Conservation (phyloP, 2,329 filamentous ascomycete genomes). For the Escovopsis sp. region DNA sequence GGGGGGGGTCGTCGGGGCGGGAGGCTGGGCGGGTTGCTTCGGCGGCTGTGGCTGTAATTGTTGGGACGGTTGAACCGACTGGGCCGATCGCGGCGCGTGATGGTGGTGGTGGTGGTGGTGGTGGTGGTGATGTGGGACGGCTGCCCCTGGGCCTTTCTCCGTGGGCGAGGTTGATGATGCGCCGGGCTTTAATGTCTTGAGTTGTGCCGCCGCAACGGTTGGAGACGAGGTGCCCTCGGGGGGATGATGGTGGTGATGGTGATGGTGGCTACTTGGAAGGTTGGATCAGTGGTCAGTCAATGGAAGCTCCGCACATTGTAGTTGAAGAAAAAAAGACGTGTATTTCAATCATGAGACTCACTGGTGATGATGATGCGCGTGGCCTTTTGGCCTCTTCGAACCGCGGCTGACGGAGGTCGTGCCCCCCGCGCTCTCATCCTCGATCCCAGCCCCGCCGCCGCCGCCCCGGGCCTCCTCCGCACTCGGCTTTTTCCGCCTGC, state of each 20-base stretch:
- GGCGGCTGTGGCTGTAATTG: conserved; percentile 10
- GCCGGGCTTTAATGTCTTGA: conserved; percentile 35
- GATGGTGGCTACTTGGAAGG: conserved; percentile 28
- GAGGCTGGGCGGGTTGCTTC: conserved; percentile 11
- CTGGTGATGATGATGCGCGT: conserved; percentile 52
- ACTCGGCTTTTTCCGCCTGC: conserved; percentile 55
- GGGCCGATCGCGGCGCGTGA: conserved; percentile 13
- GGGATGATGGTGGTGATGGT: conserved; percentile 45
- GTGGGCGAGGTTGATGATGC: conserved; percentile 31
- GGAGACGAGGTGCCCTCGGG: conserved; percentile 31
- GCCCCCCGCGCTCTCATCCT: conserved; percentile 51
- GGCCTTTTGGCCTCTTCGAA: conserved; percentile 56
- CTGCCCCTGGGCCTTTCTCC: conserved; percentile 18
- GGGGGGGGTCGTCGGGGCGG: conserved; percentile 27
- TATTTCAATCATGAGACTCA: conserved; percentile 24
- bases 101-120: conserved; percentile 40
- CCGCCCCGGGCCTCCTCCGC: conserved; percentile 57
- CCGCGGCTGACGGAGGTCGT: conserved; percentile 43
- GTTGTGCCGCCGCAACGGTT: conserved; percentile 25
- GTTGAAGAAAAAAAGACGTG: not conserved
- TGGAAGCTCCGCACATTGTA: not conserved
- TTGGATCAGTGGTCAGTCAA: not conserved
- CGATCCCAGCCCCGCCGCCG: conserved; percentile 48
- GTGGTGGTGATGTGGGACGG: conserved; percentile 26
- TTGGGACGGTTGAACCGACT: conserved; percentile 16